phyloP scores from a whole-genome alignment of 305 asterid species.

The Fraxinus baroniana region DNA sequence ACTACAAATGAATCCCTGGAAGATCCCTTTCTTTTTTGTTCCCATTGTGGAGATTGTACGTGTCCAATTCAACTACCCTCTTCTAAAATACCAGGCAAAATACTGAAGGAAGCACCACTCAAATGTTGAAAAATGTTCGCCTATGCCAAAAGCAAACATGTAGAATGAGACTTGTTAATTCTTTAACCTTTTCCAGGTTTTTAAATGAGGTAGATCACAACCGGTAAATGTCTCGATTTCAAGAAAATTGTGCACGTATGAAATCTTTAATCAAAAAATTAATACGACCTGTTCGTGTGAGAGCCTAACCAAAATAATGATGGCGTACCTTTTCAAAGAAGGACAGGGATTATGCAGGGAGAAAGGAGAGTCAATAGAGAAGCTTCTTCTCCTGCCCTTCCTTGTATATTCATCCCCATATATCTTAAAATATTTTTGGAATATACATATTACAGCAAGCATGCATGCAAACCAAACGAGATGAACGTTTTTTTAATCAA shows the following conservation, averaged over 20 bases:
- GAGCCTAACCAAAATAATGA: not conserved
- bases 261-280: not conserved
- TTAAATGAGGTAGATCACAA: not conserved
- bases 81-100: not conserved
- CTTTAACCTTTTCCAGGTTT: not conserved
- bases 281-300: not conserved
- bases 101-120: not conserved
- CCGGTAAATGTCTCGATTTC: not conserved
- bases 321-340: not conserved
- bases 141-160: not conserved
- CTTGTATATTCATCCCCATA: not conserved
- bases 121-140: not conserved
- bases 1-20: constrained; percentile 26
- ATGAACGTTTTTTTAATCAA: not conserved
- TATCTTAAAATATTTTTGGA: not conserved
- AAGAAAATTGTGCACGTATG: not conserved
- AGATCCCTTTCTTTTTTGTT: constrained; percentile 33
- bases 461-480: constrained; percentile 14
- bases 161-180: not conserved
- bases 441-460: constrained; percentile 9
- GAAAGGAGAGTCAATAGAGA: not conserved
- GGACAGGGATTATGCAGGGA: not conserved
- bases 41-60: constrained; percentile 19
- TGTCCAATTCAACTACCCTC: not conserved
- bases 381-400: not conserved